Evolutionary conservation across 1,284 basidiomycete genomes (phyloP), one percentile per base, ranked within the genome.

Genomic region (Agroathelia rolfsii): DNA sequence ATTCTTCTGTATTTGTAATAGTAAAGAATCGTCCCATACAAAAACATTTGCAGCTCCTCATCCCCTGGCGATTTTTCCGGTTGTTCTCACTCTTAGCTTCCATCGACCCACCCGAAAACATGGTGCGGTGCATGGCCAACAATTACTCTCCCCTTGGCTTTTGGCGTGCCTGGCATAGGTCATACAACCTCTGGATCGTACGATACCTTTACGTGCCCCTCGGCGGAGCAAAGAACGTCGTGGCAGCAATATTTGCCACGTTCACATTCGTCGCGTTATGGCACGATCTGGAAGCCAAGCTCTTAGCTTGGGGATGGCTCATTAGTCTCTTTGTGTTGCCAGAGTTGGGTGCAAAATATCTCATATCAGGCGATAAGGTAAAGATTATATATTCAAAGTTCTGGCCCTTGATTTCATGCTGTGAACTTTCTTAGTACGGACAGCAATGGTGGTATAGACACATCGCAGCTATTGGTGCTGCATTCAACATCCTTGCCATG

Each of bases 261-360:
- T 98, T 98, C 62, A 85, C 93, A 0, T 98, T 99, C 51, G 94
- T 97, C n/a, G 95, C 95, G 0, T 62, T 98, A 10, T 99, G 95
- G 95, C 94, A 98, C 50, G 94, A 97, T 52, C 65, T 98, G 0
- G 84, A 83, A 0, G 81, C 95, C 55, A 72, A 72, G 29, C 67
- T 98, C 5, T 66, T 99, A 0, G 79, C 88, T 0, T 99, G 95
- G 95, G 94, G 94, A 1, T 98, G 94, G 94, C 76, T 96, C 7
- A 72, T 95, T 35, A 86, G 77, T 45, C 49, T 95, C 25, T 96
- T 99, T 54, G 79, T 99, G 37, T 44, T 93, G 1, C 94, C 94
- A 0, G 94, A 98, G 55, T 50, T 95, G 12, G 38, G 73, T 3
- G 82, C 76, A 1, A 58, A 65, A 13, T 70, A 63, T 40, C 14